Percentiles rank a stretch among this genome's conserved stretches.
phyloP scores from a whole-genome alignment of 345 rosid species.

The Bruguiera gymnorhiza region DNA sequence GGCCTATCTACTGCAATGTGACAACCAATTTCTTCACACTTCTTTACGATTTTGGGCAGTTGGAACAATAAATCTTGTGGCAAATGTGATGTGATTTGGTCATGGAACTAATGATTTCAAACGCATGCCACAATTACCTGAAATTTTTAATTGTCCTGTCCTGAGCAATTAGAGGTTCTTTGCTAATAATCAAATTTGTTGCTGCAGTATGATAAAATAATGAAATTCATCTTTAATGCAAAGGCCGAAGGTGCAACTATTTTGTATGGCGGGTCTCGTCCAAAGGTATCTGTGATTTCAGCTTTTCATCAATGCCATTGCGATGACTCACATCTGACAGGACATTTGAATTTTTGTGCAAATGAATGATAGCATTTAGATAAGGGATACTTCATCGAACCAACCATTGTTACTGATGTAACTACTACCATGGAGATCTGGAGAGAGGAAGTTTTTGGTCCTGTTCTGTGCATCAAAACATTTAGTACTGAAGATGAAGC shows the following conservation, averaged over 20 bases:
- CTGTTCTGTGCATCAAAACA: conserved; percentile 87
- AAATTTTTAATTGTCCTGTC: neutral
- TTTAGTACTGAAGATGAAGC: conserved; percentile 94
- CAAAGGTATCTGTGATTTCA: conserved; percentile 44
- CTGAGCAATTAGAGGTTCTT: neutral
- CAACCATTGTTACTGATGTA: conserved; percentile 72
- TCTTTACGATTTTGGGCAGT: neutral
- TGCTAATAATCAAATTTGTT: conserved; percentile 15
- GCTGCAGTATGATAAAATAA: conserved; percentile 69
- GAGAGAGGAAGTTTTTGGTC: conserved; percentile 99
- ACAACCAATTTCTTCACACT: no score
- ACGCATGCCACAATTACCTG: neutral
- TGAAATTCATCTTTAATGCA: conserved; percentile 77
- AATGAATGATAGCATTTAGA: conserved; percentile 58
- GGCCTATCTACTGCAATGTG: neutral
- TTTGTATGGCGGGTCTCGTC: conserved; percentile 74
- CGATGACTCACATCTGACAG: conserved; percentile 11
- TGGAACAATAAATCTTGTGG: neutral
- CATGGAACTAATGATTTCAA: neutral
- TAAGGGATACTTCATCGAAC: conserved; percentile 80
- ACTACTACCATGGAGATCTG: conserved; percentile 92
- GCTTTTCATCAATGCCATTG: conserved; percentile 9
- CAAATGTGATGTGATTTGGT: neutral
- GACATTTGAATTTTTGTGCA: conserved; percentile 14
- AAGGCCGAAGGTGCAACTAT: conserved; percentile 91